Conservation (phyloP, 352 stramenopile species). For the Globisporangium cylindrosporum region DNA sequence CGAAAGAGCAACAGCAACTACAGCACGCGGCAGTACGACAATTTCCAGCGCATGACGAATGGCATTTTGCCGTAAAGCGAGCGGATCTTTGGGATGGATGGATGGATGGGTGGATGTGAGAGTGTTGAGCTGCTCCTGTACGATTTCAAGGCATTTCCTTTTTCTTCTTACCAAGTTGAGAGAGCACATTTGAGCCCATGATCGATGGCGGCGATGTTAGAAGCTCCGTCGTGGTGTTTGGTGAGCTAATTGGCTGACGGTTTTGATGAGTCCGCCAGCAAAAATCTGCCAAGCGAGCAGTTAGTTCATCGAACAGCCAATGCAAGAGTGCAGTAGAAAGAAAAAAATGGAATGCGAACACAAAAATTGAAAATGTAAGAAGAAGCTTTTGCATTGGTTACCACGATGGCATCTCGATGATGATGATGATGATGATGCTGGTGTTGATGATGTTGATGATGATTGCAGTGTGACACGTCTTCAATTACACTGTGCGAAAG, state of each 20-base stretch:
- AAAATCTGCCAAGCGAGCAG: not conserved
- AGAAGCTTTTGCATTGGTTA: not conserved
- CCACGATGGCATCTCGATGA: not conserved
- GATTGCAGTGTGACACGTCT: not conserved
- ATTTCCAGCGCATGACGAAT: conserved; percentile 94
- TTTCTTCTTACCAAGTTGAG: not conserved
- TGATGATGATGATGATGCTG: not conserved
- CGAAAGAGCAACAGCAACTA: conserved; percentile 93
- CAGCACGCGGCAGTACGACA: conserved; percentile 92
- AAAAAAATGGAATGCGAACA: not conserved
- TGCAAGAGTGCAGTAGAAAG: not conserved
- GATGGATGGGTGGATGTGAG: conserved; percentile 6
- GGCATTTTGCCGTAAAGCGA: conserved; percentile 81
- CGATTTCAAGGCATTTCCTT: not conserved
- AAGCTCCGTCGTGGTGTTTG: not conserved
- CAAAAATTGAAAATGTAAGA: not conserved
- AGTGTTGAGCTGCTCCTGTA: conserved; percentile 4
- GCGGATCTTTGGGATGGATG: conserved; percentile 5
- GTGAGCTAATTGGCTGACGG: not conserved
- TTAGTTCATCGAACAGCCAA: not conserved
- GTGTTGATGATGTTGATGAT: not conserved
- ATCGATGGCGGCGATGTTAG: not conserved
- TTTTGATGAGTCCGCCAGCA: not conserved
- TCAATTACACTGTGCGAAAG: conserved; percentile 8
- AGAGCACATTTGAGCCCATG: not conserved